These are phyloP conservation scores for Cryomyces minteri DNA, from an alignment of 495 filamentous ascomycete genomes.

Conservation along the genomic window DNA sequence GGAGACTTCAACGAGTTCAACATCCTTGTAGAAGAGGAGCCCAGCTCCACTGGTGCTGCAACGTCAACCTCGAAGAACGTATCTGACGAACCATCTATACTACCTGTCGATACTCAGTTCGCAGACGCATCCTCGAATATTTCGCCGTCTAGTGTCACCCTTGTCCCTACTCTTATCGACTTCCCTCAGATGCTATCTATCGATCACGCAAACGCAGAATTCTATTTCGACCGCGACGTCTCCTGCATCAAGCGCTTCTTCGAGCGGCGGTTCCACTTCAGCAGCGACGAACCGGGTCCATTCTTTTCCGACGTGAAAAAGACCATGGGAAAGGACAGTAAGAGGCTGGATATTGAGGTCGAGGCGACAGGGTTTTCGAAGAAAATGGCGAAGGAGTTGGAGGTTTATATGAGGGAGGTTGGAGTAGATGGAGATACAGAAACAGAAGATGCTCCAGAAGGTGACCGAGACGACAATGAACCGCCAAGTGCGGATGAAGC, in stretches of 20 bases:
- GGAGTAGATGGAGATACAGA: conserved; percentile 38
- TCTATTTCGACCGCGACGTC: conserved; percentile 92
- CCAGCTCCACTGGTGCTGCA: background rate
- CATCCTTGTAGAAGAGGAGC: conserved; percentile 62
- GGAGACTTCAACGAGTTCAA: conserved; percentile 99
- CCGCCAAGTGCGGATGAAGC: background rate
- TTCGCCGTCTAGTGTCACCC: conserved; percentile 9
- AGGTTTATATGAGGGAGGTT: conserved; percentile 66
- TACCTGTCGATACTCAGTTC: too few species aligned
- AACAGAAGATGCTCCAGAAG: conserved; percentile 14
- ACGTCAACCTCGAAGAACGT: background rate
- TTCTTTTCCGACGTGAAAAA: conserved; percentile 71
- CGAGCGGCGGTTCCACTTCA: conserved; percentile 71
- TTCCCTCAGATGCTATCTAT: conserved; percentile 98
- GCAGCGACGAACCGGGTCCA: conserved; percentile 62
- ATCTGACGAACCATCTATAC: background rate
- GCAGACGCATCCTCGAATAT: background rate
- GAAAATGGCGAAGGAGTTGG: conserved; percentile 88
- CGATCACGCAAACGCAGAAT: conserved; percentile 78
- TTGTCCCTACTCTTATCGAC: conserved; percentile 73
- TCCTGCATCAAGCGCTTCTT: conserved; percentile 90
- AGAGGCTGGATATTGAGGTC: conserved; percentile 67
- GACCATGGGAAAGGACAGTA: conserved; percentile 31
- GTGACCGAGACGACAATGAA: conserved; percentile 5
- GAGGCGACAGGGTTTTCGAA: conserved; percentile 89